Evolutionary conservation across 2,329 filamentous ascomycete species (phyloP).

Genomic region (Exophiala spinifera): DNA sequence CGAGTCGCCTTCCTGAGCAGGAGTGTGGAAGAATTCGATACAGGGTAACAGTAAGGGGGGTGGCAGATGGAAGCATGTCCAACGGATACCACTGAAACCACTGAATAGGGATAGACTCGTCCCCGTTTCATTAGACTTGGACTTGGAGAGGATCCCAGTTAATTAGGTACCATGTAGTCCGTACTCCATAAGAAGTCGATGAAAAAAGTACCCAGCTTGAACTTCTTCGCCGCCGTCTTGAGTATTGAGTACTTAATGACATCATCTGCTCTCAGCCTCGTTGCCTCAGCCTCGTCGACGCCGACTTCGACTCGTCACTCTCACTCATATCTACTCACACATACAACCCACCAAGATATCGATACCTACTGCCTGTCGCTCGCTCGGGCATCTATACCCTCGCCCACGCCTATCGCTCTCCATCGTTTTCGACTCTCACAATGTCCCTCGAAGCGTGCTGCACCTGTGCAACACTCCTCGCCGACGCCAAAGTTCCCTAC

Average conservation of each 20-base stretch:
- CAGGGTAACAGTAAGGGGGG: not conserved
- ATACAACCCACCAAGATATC: no score
- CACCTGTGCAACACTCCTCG: constrained; percentile 65
- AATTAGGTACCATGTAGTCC: no score
- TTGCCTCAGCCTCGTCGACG: not conserved
- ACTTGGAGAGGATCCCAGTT: no score
- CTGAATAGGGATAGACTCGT: not conserved
- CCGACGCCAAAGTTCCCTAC: constrained; percentile 51
- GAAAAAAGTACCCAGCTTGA: no score
- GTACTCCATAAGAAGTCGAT: no score
- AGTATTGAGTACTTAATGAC: not conserved
- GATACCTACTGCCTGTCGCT: no score
- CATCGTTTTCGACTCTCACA: no score
- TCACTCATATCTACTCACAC: no score
- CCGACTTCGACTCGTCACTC: no score
- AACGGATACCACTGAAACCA: constrained; percentile 14
- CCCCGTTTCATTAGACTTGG: no score
- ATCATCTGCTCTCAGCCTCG: not conserved
- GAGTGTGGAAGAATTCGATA: constrained; percentile 13
- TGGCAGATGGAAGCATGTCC: not conserved
- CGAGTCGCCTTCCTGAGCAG: constrained; percentile 17
- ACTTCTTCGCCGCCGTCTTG: no score
- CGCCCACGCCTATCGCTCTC: no score
- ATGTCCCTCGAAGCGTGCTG: constrained; percentile 53
- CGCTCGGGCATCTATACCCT: not conserved